These are phyloP conservation scores for Aspergillus sp. DNA, from an alignment of 2,329 filamentous ascomycete genomes.

Conservation along the genomic window DNA sequence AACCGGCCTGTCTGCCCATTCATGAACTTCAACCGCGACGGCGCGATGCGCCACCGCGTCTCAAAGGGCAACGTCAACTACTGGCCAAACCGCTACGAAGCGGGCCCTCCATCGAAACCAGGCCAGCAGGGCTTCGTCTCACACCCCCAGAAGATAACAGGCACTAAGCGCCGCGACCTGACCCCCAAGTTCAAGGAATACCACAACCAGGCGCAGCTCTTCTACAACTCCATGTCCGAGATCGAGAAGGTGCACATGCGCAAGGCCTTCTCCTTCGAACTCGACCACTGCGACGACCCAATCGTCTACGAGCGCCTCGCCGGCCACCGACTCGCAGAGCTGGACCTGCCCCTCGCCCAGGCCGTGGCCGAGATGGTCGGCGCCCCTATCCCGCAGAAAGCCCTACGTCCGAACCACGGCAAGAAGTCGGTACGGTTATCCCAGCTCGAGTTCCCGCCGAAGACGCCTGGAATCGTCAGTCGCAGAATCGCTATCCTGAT, in stretches of 20 bases:
- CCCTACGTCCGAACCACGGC: slow-evolving; percentile 62
- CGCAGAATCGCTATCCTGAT: slow-evolving; percentile 74
- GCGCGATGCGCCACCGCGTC: slow-evolving; percentile 70
- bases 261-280: slow-evolving; percentile 40
- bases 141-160: slow-evolving; percentile 63
- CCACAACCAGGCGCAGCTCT: slow-evolving; percentile 38
- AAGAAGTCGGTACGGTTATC: slow-evolving; percentile 61
- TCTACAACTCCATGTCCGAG: slow-evolving; percentile 37
- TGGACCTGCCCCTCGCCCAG: slow-evolving; percentile 69
- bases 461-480: slow-evolving; percentile 65
- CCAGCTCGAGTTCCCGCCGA: slow-evolving; percentile 66
- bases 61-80: slow-evolving; percentile 73
- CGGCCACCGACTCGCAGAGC: slow-evolving; percentile 63
- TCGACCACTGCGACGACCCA: slow-evolving; percentile 66
- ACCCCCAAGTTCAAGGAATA: slow-evolving; percentile 46
- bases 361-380: slow-evolving; percentile 71
- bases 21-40: slow-evolving; percentile 76
- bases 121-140: slow-evolving; percentile 69
- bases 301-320: slow-evolving; percentile 74
- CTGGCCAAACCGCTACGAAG: slow-evolving; percentile 71
- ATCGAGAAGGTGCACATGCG: slow-evolving; percentile 37
- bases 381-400: slow-evolving; percentile 58
- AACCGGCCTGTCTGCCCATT: slow-evolving; percentile 74
- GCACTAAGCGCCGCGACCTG: slow-evolving; percentile 62
- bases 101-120: slow-evolving; percentile 65